phyloP scores from a whole-genome alignment of 148 eudicot genomes.

The Dysphania ambrosioides region DNA sequence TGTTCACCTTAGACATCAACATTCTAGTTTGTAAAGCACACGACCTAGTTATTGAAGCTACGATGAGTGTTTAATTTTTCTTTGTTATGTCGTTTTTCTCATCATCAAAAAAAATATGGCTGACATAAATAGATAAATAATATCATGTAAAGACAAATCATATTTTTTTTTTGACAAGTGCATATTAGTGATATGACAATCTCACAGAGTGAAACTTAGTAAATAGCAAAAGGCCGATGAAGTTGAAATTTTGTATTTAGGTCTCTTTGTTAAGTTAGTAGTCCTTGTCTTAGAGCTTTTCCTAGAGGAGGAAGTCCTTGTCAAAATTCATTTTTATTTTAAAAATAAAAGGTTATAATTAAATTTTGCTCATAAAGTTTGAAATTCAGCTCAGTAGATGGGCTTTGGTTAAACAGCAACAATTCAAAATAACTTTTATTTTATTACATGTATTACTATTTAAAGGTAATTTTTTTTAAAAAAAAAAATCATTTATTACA shows the following conservation, averaged over 20 bases:
- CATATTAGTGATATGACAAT: no score
- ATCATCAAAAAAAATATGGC: no score
- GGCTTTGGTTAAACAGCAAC: constrained; percentile 8
- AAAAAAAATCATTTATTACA: neutral
- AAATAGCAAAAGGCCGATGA: neutral
- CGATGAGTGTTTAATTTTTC: no score
- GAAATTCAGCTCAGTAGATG: constrained; percentile 9
- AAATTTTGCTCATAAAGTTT: neutral
- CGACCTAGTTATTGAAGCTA: no score
- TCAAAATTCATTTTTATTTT: neutral
- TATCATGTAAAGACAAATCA: no score
- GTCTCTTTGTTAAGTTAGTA: neutral
- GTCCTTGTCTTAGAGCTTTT: neutral
- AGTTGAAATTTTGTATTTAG: neutral
- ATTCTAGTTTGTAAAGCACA: no score
- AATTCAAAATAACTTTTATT: neutral
- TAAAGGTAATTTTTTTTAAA: neutral
- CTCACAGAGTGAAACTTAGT: neutral
- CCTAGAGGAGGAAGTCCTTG: neutral
- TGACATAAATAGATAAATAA: no score
- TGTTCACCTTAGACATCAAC: no score
- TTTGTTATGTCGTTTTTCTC: no score
- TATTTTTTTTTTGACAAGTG: no score
- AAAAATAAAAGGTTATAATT: constrained; percentile 1
- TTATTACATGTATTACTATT: neutral